phyloP scores from a whole-genome alignment of 768 basidiomycete species.

The Auriscalpium microsporum region DNA sequence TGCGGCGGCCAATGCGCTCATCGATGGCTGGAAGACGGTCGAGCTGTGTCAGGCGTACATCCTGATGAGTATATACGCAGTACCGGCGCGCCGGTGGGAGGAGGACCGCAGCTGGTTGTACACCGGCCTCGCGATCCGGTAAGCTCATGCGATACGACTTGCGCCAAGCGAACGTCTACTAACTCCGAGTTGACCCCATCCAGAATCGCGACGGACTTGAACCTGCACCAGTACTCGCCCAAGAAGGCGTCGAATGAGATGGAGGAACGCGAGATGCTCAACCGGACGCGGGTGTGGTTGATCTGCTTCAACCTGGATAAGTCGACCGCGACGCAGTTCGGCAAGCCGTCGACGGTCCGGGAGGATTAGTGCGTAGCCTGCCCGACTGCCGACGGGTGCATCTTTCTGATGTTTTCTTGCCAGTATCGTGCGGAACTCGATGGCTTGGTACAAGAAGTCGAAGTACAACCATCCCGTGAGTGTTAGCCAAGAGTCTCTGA shows the following conservation, averaged over 20 bases:
- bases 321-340: slow-evolving; percentile 82
- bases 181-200: background rate
- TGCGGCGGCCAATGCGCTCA: slow-evolving; percentile 70
- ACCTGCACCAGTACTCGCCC: slow-evolving; percentile 70
- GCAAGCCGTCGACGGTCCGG: slow-evolving; percentile 74
- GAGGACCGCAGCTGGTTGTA: slow-evolving; percentile 88
- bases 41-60: slow-evolving; percentile 84
- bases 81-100: slow-evolving; percentile 74
- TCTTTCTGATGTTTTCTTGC: background rate
- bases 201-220: slow-evolving; percentile 84
- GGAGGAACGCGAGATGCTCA: slow-evolving; percentile 79
- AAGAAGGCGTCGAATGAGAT: slow-evolving; percentile 71
- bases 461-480: slow-evolving; percentile 8
- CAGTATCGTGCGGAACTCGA: slow-evolving; percentile 12
- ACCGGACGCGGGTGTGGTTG: slow-evolving; percentile 85
- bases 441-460: slow-evolving; percentile 13
- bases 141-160: slow-evolving; percentile 1
- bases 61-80: slow-evolving; percentile 65
- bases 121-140: slow-evolving; percentile 84
- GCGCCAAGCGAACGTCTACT: slow-evolving; percentile 4
- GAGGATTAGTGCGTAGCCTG: slow-evolving; percentile 62
- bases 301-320: slow-evolving; percentile 89
- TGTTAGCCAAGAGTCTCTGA: background rate
- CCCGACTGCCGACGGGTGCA: background rate
- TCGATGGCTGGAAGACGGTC: slow-evolving; percentile 69